Evolutionary conservation across 2,329 filamentous ascomycete species (phyloP).

Genomic region (Colletotrichum sp.): DNA sequence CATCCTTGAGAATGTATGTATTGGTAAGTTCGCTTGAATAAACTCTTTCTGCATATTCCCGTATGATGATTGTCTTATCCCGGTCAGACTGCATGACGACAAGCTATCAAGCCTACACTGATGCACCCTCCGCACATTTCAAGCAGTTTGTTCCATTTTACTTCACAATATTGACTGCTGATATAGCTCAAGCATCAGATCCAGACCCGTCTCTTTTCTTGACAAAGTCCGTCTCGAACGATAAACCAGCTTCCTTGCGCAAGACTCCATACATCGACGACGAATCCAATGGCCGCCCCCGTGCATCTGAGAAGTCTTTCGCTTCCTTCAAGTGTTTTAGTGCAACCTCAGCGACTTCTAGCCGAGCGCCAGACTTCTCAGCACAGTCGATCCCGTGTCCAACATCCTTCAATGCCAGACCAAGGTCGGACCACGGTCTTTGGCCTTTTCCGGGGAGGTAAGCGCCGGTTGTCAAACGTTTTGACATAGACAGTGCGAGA

Average conservation of each 20-base stretch:
- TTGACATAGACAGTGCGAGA: constrained; percentile 40
- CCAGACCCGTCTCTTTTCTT: constrained; percentile 29
- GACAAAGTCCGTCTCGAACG: constrained; percentile 46
- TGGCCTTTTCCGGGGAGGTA: constrained; percentile 38
- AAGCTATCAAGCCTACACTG: not conserved
- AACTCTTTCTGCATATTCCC: not conserved
- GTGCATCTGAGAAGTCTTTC: constrained; percentile 37
- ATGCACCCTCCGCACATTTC: too few species aligned
- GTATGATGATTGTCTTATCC: not conserved
- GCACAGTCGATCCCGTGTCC: constrained; percentile 52
- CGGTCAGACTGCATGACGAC: not conserved
- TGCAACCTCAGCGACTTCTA: constrained; percentile 48
- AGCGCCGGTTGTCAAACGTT: constrained; percentile 40
- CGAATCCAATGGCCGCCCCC: constrained; percentile 47
- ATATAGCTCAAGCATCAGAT: too few species aligned
- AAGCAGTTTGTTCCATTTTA: too few species aligned
- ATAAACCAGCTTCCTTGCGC: constrained; percentile 44
- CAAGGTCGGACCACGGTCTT: constrained; percentile 51
- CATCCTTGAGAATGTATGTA: not conserved
- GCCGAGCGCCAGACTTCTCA: constrained; percentile 36
- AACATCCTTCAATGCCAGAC: constrained; percentile 58
- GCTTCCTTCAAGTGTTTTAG: constrained; percentile 48
- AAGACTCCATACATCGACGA: constrained; percentile 56
- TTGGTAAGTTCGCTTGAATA: not conserved
- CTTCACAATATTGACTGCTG: too few species aligned